Percentiles rank a stretch among this genome's conserved stretches.
Conservation (phyloP, 768 basidiomycete species). For the Kwoniella pini region DNA sequence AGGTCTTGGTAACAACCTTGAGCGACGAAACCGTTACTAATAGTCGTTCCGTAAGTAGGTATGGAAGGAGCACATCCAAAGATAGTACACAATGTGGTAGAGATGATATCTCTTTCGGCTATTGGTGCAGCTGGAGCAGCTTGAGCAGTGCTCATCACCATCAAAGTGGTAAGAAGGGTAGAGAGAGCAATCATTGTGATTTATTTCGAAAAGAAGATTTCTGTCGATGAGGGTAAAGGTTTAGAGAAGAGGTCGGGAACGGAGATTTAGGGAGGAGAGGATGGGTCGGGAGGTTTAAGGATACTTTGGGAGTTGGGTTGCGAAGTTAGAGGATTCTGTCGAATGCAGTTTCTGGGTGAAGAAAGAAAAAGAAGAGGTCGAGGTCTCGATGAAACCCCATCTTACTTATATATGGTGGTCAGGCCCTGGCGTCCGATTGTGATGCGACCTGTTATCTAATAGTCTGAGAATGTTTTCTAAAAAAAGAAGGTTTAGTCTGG, state of each 20-base stretch:
- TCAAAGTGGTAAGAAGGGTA: not conserved
- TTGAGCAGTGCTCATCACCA: not conserved
- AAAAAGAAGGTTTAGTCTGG: no score
- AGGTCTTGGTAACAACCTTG: conserved; percentile 9
- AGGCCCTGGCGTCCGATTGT: no score
- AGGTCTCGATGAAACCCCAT: no score
- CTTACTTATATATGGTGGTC: not conserved
- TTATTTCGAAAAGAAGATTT: not conserved
- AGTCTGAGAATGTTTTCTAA: no score
- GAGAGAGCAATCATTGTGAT: not conserved
- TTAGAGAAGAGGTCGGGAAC: not conserved
- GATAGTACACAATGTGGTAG: no score
- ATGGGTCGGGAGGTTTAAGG: not conserved
- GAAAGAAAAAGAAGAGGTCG: not conserved
- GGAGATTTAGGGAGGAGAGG: not conserved
- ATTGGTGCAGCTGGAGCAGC: not conserved
- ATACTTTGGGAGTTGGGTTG: not conserved
- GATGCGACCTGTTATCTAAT: no score
- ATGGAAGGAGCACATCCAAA: not conserved
- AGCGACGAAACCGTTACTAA: not conserved
- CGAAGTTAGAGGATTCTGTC: not conserved
- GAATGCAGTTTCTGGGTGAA: not conserved
- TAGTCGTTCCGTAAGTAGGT: conserved; percentile 1
- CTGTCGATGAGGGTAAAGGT: not conserved
- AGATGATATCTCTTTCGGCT: not conserved